Percentiles rank a stretch among this genome's conserved stretches.
Evolutionary conservation across 2,329 filamentous ascomycete species (phyloP).

Genomic region (Neonectria hederae): DNA sequence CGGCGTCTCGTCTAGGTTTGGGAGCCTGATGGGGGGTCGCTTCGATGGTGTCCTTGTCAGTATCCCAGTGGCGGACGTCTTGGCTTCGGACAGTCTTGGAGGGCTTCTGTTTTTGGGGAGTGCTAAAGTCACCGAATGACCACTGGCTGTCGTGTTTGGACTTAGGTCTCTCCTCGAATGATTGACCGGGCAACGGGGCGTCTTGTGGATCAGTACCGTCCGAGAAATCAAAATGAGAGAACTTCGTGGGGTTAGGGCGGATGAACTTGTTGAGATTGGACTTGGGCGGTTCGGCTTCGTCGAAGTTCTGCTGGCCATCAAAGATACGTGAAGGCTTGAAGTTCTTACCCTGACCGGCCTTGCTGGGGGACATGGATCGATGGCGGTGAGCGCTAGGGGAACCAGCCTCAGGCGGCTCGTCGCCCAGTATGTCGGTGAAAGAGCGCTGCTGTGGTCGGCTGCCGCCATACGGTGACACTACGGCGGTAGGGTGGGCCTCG

Average conservation of each 20-base stretch:
- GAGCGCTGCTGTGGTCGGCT: constrained; percentile 71
- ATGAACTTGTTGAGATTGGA: constrained; percentile 56
- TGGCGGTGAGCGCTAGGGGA: constrained; percentile 58
- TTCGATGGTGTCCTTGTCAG: constrained; percentile 65
- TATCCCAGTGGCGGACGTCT: constrained; percentile 82
- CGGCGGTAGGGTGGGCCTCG: constrained; percentile 58
- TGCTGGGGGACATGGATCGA: constrained; percentile 62
- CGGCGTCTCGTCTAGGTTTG: constrained; percentile 80
- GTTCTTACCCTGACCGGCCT: constrained; percentile 67
- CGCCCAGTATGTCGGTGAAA: constrained; percentile 76
- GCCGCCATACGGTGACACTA: constrained; percentile 70
- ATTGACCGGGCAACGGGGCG: constrained; percentile 52
- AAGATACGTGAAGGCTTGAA: constrained; percentile 72
- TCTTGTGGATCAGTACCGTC: constrained; percentile 68
- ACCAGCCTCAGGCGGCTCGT: constrained; percentile 56
- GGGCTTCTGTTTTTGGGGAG: constrained; percentile 76
- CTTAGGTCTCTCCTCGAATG: constrained; percentile 56
- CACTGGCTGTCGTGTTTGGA: constrained; percentile 79
- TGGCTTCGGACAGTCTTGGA: constrained; percentile 69
- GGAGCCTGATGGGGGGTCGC: constrained; percentile 68
- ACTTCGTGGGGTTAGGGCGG: constrained; percentile 80
- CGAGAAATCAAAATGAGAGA: constrained; percentile 84
- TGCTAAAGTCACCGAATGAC: constrained; percentile 88
- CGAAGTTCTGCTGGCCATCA: constrained; percentile 59
- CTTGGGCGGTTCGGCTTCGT: constrained; percentile 55